Base-by-base conservation (phyloP, 176 grass and related monocot species). In the Pharus latifolius region DNA sequence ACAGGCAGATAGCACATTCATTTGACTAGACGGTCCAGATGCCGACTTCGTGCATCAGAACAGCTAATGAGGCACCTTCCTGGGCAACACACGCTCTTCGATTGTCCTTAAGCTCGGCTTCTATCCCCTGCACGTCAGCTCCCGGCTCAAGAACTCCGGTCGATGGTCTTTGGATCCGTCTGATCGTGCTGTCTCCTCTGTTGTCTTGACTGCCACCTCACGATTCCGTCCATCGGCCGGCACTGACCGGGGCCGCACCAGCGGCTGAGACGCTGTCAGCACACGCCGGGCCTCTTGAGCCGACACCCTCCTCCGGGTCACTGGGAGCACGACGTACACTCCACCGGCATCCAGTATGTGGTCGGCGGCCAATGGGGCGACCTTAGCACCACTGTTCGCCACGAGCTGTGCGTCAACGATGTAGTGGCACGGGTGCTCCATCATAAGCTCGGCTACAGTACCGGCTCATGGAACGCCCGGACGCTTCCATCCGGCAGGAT, bases 401-500 rank as follows among this genome's bases (percentile, higher is more conserved):
- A 84, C 77, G 13, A 75, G 64, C 27, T 83, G 83, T 67, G 80
- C 78, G 66, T 98, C 94, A n/a, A 93, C 73, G 35, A 98, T 89
- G 74, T 90, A 92, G 72, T 90, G 86, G 54, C 82, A 78, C 13
- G 89, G 94, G 81, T 98, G 84, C 54, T 93, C 84, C 70, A 98
- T 91, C 94, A 98, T 98, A 42, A 98, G 69, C 83, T 98, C 94
- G 2, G 94, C 94, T 6, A 88, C 94, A 14, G 94, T 55, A 74
- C 88, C 13, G 94, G 89, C 61, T 73, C 76, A 47, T 78, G 76
- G 37, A 98, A 55, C 75, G 79, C 80, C 13, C 74, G 71, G 53
- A 87, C 69, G 67, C 77, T 90, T 22, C 94, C 94, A 44, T 98
- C 87, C 30, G 94, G 81, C 64, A 91, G 82, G 41, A 90, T 79